Conservation (phyloP, 305 asterid genomes). For the Striga hermonthica region DNA sequence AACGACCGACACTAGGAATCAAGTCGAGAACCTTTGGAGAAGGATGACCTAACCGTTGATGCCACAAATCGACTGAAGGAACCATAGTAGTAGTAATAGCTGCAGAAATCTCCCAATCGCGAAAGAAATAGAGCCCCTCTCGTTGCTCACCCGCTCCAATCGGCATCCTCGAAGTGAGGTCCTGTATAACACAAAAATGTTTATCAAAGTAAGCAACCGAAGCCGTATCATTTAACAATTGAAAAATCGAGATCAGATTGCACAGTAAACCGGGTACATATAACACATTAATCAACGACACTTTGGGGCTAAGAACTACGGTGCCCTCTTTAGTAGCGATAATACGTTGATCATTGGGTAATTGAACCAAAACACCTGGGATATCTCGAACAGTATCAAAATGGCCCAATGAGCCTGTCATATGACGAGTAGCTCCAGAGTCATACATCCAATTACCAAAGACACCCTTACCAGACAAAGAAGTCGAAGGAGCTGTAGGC, state of each 20-base stretch:
- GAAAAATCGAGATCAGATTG: no score
- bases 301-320: background rate
- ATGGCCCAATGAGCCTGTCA: background rate
- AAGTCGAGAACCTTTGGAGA: background rate
- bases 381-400: no score
- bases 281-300: background rate
- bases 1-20: background rate
- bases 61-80: conserved; percentile 6
- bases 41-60: conserved; percentile 24
- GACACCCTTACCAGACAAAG: background rate
- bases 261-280: background rate
- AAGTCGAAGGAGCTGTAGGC: no score
- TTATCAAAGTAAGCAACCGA: background rate
- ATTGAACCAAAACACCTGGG: no score
- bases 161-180: conserved; percentile 28
- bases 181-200: conserved; percentile 21
- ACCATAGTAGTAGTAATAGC: no score
- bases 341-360: no score
- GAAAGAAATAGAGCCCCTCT: conserved; percentile 23
- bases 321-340: no score
- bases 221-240: background rate
- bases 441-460: background rate
- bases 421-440: background rate
- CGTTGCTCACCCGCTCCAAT: conserved; percentile 26
- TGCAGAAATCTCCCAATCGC: background rate